Evolutionary conservation across 2,329 filamentous ascomycete genomes (phyloP), one percentile per base, ranked within the genome.

Genomic region (Chaetoscypha palmicola): DNA sequence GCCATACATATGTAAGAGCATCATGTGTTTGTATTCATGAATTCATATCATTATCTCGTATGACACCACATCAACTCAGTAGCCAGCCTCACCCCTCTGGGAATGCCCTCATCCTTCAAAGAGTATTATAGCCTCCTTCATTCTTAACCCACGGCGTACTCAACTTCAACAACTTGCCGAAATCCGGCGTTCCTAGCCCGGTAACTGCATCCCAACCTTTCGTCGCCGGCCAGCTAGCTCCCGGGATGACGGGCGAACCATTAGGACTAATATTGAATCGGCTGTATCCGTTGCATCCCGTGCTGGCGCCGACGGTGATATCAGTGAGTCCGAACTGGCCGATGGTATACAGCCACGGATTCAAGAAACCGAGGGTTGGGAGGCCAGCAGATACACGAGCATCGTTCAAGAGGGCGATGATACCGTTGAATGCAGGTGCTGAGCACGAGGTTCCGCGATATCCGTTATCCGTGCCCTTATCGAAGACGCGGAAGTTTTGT

Each of bases 351-450:
- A 81, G 53, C 72, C 74, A 79, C 0, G 76, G 76, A 55, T 81
- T 80, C 43, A 80, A 47, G 63, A 75, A 80, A 0, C 77, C 77
- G 33, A 81, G 61, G 0, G 67, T 60, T 0, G 68, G 57, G 11
- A 43, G 38, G 16, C 45, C 47, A 14, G 43, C 30, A 1, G 47
- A 48, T 12, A 55, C 35, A 17, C 48, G 46, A 11, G 46, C 76
- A 51, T 81, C 77, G 52, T 84, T 83, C 41, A 83, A 61, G 3
- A 83, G 67, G 1, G 74, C 66, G 31, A 85, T 65, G 37, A 83
- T 67, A 7, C 70, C 73, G 0, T 75, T 72, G 22, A 76, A 76
- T 0, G 76, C 64, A 0, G 82, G 82, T 1, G 74, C 62, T 0
- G 79, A 71, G 11, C 76, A 76, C 72, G 46, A 62, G 45, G 56